phyloP scores from a whole-genome alignment of 805 yeast genomes.

The Candida jianshihensis region DNA sequence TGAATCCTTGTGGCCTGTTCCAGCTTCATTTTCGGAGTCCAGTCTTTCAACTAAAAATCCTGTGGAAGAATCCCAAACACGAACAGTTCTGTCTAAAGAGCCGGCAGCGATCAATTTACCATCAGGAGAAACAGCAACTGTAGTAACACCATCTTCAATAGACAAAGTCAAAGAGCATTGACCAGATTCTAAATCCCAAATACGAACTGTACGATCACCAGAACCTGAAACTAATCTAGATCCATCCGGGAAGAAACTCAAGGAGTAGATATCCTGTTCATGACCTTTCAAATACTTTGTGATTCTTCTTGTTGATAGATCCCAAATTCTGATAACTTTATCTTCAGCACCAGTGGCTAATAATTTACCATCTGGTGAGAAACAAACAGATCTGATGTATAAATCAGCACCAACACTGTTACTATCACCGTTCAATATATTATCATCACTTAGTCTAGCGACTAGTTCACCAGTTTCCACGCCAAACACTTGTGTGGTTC shows the following conservation, averaged over 20 bases:
- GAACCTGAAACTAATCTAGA: constrained; percentile 89
- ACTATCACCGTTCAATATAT: constrained; percentile 35
- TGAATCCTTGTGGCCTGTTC: constrained; percentile 93
- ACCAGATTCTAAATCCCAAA: constrained; percentile 91
- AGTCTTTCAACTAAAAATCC: constrained; percentile 89
- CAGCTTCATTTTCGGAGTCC: constrained; percentile 80
- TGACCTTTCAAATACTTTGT: constrained; percentile 87
- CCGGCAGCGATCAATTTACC: constrained; percentile 95
- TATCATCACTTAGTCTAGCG: constrained; percentile 81
- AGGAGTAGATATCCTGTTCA: constrained; percentile 94
- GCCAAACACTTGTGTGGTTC: constrained; percentile 88
- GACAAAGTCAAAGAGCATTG: constrained; percentile 83
- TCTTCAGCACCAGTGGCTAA: constrained; percentile 94
- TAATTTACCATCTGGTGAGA: constrained; percentile 90
- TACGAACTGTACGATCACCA: constrained; percentile 93
- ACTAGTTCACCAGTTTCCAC: constrained; percentile 87
- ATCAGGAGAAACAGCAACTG: constrained; percentile 95
- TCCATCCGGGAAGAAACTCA: constrained; percentile 93
- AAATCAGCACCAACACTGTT: constrained; percentile 58
- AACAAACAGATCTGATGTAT: constrained; percentile 92
- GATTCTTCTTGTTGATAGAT: constrained; percentile 75
- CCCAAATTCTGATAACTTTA: constrained; percentile 92
- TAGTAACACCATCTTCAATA: constrained; percentile 96
- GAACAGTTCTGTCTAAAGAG: constrained; percentile 86
- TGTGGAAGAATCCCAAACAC: constrained; percentile 94